Conservation (phyloP, 2,329 filamentous ascomycete species). For the Penicillium sclerotiorum region DNA sequence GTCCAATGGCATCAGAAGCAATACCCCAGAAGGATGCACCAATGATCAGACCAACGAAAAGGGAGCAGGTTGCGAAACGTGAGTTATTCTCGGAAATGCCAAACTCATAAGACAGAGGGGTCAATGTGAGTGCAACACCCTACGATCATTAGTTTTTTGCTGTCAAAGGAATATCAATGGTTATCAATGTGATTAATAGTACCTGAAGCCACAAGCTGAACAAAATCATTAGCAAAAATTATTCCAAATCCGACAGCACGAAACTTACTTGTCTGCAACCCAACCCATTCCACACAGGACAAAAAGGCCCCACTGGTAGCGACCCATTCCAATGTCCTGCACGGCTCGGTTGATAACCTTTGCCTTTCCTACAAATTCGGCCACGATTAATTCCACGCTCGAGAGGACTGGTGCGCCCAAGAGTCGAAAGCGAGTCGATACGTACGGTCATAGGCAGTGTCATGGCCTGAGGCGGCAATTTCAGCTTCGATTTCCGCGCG, state of each 20-base stretch:
- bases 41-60: conserved; percentile 74
- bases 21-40: conserved; percentile 81
- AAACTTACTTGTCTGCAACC: conserved; percentile 80
- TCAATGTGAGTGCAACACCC: conserved; percentile 75
- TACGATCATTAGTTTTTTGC: conserved; percentile 36
- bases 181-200: conserved; percentile 8
- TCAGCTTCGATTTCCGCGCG: conserved; percentile 67
- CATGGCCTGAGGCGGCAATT: conserved; percentile 56
- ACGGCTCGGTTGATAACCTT: conserved; percentile 83
- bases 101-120: too few species aligned
- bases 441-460: conserved; percentile 76
- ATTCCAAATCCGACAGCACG: background rate
- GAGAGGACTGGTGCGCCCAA: too few species aligned
- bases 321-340: conserved; percentile 84
- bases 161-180: background rate
- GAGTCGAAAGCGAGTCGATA: conserved; percentile 18
- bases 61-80: conserved; percentile 74
- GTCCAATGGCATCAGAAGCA: conserved; percentile 73
- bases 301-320: conserved; percentile 84
- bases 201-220: conserved; percentile 70
- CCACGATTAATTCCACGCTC: background rate
- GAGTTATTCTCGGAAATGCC: conserved; percentile 69
- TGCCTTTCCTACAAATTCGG: conserved; percentile 64
- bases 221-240: background rate
- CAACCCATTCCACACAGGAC: conserved; percentile 81